phyloP scores from a whole-genome alignment of 352 stramenopile species.

The Phytopythium ostracodes region DNA sequence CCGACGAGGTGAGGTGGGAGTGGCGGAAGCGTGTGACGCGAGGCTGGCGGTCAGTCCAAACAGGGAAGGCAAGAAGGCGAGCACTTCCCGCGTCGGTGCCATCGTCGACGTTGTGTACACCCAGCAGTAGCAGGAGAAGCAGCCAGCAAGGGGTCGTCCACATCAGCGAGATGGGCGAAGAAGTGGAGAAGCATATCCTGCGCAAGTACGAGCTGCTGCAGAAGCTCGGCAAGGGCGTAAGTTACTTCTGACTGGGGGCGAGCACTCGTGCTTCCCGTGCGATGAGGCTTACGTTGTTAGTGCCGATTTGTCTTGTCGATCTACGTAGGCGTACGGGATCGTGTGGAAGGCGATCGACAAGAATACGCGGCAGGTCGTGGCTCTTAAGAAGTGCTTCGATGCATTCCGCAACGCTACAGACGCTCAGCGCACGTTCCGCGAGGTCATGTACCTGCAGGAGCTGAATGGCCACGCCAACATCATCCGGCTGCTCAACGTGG shows the following conservation, averaged over 20 bases:
- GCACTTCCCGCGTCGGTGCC: neutral
- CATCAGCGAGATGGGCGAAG: slow-evolving; percentile 74
- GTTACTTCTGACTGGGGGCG: slow-evolving; percentile 12
- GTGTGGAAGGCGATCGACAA: slow-evolving; percentile 97
- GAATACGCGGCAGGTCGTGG: slow-evolving; percentile 84
- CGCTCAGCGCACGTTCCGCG: slow-evolving; percentile 93
- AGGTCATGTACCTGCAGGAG: slow-evolving; percentile 96
- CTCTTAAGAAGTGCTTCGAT: slow-evolving; percentile 97
- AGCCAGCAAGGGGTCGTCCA: neutral
- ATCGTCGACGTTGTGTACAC: neutral
- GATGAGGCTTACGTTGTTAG: neutral
- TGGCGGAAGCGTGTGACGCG: neutral
- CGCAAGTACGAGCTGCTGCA: slow-evolving; percentile 93
- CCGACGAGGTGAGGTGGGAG: neutral
- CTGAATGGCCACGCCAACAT: slow-evolving; percentile 93
- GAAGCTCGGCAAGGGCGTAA: slow-evolving; percentile 91
- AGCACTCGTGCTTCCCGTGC: neutral
- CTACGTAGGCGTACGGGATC: slow-evolving; percentile 90
- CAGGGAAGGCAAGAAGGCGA: neutral
- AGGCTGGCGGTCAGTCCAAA: neutral
- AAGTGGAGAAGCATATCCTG: slow-evolving; percentile 92
- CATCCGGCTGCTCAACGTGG: slow-evolving; percentile 91
- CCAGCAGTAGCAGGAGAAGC: neutral
- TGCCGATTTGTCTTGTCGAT: neutral
- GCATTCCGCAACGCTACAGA: slow-evolving; percentile 95